Conservation (phyloP, 2,329 filamentous ascomycete genomes). For the Falciphora oryzae region DNA sequence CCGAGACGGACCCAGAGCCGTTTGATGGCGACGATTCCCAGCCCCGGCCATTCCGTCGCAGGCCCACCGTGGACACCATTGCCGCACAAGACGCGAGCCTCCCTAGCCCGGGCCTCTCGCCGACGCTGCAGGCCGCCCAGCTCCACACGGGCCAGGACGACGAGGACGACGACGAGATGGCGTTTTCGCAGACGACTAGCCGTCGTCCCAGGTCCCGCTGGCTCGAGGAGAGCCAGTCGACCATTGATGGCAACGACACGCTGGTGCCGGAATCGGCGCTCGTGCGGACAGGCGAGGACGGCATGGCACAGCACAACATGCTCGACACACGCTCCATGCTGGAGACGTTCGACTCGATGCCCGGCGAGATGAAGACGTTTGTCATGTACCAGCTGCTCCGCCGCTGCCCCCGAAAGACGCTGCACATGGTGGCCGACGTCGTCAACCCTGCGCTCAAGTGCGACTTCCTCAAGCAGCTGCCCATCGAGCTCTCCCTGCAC, state of each 20-base stretch:
- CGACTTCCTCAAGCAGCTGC: slow-evolving; percentile 81
- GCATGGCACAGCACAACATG: slow-evolving; percentile 38
- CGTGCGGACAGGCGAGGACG: neutral
- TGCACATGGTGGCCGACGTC: slow-evolving; percentile 82
- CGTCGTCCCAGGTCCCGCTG: slow-evolving; percentile 27
- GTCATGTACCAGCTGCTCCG: slow-evolving; percentile 95
- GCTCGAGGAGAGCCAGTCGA: slow-evolving; percentile 37
- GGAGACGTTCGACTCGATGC: slow-evolving; percentile 85
- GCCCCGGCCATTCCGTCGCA: slow-evolving; percentile 39
- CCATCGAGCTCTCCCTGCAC: slow-evolving; percentile 80
- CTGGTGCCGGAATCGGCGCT: slow-evolving; percentile 2
- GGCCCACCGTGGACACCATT: slow-evolving; percentile 59
- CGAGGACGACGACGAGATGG: slow-evolving; percentile 34
- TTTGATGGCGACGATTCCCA: slow-evolving; percentile 48
- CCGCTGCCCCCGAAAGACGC: slow-evolving; percentile 77
- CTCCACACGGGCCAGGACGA: slow-evolving; percentile 35
- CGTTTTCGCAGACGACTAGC: slow-evolving; percentile 25
- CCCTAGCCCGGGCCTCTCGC: slow-evolving; percentile 90
- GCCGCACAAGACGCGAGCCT: slow-evolving; percentile 83
- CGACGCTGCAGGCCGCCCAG: slow-evolving; percentile 71
- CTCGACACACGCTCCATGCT: slow-evolving; percentile 83
- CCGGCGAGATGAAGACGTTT: slow-evolving; percentile 86
- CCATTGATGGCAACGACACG: slow-evolving; percentile 27
- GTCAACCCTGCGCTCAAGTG: slow-evolving; percentile 94
- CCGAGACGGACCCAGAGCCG: slow-evolving; percentile 63